phyloP scores from a whole-genome alignment of 345 rosid species.

The Brassica juncea region DNA sequence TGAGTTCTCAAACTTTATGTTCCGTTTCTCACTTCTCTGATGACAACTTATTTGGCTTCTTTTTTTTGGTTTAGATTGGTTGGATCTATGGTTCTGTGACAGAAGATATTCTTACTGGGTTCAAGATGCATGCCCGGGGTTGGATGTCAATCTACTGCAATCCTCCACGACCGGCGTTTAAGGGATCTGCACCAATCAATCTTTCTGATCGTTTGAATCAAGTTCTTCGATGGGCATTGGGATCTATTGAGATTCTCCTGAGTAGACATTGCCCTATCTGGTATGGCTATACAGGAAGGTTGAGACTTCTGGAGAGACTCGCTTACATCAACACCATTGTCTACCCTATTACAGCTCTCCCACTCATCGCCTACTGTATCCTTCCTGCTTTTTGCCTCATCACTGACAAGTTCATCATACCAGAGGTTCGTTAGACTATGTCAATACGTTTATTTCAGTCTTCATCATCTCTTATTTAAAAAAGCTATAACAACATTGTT shows the following conservation, averaged over 20 bases:
- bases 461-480: background rate
- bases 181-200: constrained; percentile 97
- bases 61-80: constrained; percentile 60
- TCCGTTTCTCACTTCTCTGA: background rate
- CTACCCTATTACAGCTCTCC: constrained; percentile 88
- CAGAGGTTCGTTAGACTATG: constrained; percentile 46
- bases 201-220: constrained; percentile 97
- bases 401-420: constrained; percentile 83
- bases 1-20: constrained; percentile 13
- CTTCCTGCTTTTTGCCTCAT: constrained; percentile 98
- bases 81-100: constrained; percentile 99
- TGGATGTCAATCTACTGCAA: constrained; percentile 94
- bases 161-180: constrained; percentile 96
- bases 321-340: constrained; percentile 91
- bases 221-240: constrained; percentile 96
- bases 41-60: background rate
- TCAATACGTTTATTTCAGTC: background rate
- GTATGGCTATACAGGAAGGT: constrained; percentile 82
- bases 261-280: constrained; percentile 98
- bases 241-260: constrained; percentile 86
- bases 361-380: constrained; percentile 74
- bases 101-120: constrained; percentile 97
- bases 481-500: background rate
- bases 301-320: constrained; percentile 78
- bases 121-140: constrained; percentile 98